Conservation (phyloP, 768 basidiomycete genomes). For the Podaxis sp. region DNA sequence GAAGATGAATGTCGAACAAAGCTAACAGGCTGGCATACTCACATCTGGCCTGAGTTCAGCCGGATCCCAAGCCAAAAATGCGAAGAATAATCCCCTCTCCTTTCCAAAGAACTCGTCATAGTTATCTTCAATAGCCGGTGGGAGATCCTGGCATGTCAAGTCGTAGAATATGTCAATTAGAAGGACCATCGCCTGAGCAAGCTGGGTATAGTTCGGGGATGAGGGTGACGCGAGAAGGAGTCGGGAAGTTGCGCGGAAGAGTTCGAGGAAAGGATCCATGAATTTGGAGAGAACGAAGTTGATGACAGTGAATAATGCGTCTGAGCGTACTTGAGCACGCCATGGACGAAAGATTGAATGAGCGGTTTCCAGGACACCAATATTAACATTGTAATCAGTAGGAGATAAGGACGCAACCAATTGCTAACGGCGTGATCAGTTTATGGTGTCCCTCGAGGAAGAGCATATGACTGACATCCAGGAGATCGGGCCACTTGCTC, state of each 20-base stretch:
- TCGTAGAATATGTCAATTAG: slow-evolving; percentile 91
- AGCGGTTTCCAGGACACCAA: slow-evolving; percentile 90
- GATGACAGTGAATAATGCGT: slow-evolving; percentile 86
- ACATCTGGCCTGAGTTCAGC: slow-evolving; percentile 69
- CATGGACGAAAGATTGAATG: slow-evolving; percentile 95
- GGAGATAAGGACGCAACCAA: slow-evolving; percentile 80
- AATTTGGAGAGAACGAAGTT: slow-evolving; percentile 87
- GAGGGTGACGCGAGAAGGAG: slow-evolving; percentile 47
- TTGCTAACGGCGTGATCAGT: slow-evolving; percentile 54
- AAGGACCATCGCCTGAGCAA: slow-evolving; percentile 76
- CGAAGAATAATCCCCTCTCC: slow-evolving; percentile 69
- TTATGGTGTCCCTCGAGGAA: background rate
- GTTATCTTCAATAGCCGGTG: slow-evolving; percentile 89
- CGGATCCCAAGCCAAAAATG: slow-evolving; percentile 81
- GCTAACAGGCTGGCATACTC: slow-evolving; percentile 26
- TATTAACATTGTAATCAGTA: slow-evolving; percentile 81
- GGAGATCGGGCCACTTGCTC: slow-evolving; percentile 79
- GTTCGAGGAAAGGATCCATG: slow-evolving; percentile 76
- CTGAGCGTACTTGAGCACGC: slow-evolving; percentile 87
- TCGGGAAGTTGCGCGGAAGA: slow-evolving; percentile 70
- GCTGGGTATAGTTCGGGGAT: slow-evolving; percentile 40
- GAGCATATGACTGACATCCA: slow-evolving; percentile 66
- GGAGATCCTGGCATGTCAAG: slow-evolving; percentile 92
- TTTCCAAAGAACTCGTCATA: slow-evolving; percentile 81
- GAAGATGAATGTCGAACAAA: slow-evolving; percentile 11